Base-by-base conservation (phyloP, 1,284 basidiomycete species). In the Cystobasidium pallidum region DNA sequence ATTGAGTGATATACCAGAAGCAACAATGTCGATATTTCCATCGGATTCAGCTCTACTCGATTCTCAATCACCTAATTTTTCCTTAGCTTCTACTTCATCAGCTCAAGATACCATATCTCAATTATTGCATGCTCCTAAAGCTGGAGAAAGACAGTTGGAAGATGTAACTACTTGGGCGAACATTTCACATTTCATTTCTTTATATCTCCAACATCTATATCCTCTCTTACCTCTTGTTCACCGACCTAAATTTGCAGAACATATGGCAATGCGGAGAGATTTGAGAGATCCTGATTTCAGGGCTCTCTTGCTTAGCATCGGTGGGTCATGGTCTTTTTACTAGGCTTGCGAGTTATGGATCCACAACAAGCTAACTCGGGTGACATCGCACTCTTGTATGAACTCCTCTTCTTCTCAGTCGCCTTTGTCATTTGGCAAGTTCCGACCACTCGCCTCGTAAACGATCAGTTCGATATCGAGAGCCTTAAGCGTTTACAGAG, bases 401-500 rank as follows among this genome's bases (percentile, higher is more conserved):
- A 1, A 19, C 11, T 17, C 26, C n/a, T 19, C 32, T 63, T 30
- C 54, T 36, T 21, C 17, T n/a, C 52, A 81, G 81, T 82, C 47
- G 80, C 80, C 17, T 81, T 81, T 73, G 80, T 81, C 32, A 81
- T 82, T 28, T 81, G 79, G 0, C 81, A 82, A 65, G 75, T 81
- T 1, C 81, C 81, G 24, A 80, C 79, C 0, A 77, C 75, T 10
- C 77, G 80, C 13, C 76, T 82, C 51, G 76, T 80, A 32, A 66
- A 66, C 39, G 80, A 80, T 11, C 76, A 78, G 66, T 81, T 78
- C 57, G 78, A 80, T 58, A 80, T 81, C 52, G 80, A 81, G 61
- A 78, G 79, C 4, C 75, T 82, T 21, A 81, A 82, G 65, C 75
- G 76, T 6, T 74, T 82, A 30, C 81, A 82, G 66, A 74, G 79